Evolutionary conservation across 73 alveolate genomes (phyloP).

Genomic region (Paramecium sexaurelia): DNA sequence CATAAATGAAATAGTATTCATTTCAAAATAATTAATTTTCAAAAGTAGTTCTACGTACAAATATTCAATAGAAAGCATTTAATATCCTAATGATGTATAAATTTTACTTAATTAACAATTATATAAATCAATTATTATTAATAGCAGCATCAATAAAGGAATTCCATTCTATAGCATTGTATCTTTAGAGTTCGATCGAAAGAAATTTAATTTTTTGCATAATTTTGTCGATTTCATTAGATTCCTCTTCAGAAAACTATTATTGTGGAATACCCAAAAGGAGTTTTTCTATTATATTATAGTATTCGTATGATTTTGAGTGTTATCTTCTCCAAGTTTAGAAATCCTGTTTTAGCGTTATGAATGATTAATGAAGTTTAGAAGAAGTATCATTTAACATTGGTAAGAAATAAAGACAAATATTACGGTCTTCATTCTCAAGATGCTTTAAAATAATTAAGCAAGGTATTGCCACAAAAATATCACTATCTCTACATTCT

Average conservation of each 20-base stretch:
- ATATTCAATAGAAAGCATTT: background rate
- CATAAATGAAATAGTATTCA: too few relatives aligned
- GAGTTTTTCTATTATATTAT: conserved; percentile 70
- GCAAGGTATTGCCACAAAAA: conserved; percentile 79
- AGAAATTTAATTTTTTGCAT: conserved; percentile 68
- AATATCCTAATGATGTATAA: background rate
- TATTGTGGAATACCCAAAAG: conserved; percentile 13
- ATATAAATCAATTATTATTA: conserved; percentile 30
- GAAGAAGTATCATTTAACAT: conserved; percentile 74
- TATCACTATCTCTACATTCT: conserved; percentile 77
- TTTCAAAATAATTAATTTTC: too few relatives aligned
- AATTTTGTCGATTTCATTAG: conserved; percentile 47
- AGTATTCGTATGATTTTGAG: conserved; percentile 56
- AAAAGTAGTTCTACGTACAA: too few relatives aligned
- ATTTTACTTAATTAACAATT: background rate
- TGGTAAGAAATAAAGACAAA: conserved; percentile 77
- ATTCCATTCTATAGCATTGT: conserved; percentile 82
- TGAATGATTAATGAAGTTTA: conserved; percentile 54
- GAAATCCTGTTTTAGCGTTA: conserved; percentile 55
- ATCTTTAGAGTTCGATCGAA: conserved; percentile 76
- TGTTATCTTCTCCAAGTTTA: conserved; percentile 59
- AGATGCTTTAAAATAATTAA: conserved; percentile 73
- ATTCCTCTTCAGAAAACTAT: background rate
- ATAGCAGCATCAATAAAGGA: conserved; percentile 77
- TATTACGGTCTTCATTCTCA: conserved; percentile 77